A percentile compares a stretch with the other conserved stretches of the same genome.
These are phyloP conservation scores for Chalciporus sphaerocephalus DNA, from an alignment of 768 basidiomycete genomes.

Conservation along the genomic window DNA sequence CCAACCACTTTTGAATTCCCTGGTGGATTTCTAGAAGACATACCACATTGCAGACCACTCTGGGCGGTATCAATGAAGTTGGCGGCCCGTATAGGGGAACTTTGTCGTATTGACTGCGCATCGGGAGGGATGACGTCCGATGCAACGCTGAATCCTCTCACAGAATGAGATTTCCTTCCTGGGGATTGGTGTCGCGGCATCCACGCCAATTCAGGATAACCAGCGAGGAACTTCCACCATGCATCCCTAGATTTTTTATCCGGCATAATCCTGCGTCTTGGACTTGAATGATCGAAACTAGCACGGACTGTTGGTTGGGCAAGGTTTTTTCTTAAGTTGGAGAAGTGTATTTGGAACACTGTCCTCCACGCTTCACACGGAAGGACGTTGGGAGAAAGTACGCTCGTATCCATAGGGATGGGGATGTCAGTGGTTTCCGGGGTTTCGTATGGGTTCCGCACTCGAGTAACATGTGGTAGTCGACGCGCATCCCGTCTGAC, in stretches of 20 bases:
- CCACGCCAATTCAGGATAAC: conserved; percentile 67
- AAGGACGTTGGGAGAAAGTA: conserved; percentile 35
- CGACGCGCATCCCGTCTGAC: conserved; percentile 71
- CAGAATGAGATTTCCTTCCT: conserved; percentile 19
- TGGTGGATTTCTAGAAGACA: not conserved
- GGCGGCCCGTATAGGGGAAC: not conserved
- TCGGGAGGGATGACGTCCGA: not conserved
- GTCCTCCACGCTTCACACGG: conserved; percentile 68
- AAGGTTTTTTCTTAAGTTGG: conserved; percentile 66
- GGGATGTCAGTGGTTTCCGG: conserved; percentile 25
- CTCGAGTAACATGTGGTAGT: conserved; percentile 63
- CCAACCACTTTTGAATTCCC: not conserved
- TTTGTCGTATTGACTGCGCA: conserved; percentile 1
- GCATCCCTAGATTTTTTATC: conserved; percentile 67
- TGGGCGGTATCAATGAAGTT: not conserved
- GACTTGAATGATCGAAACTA: conserved; percentile 1
- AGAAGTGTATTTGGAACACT: conserved; percentile 54
- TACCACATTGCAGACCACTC: not conserved
- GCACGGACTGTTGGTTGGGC: conserved; percentile 52
- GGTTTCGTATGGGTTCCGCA: conserved; percentile 61
- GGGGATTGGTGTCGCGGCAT: conserved; percentile 32
- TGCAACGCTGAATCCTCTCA: conserved; percentile 32
- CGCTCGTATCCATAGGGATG: conserved; percentile 12
- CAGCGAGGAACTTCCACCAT: conserved; percentile 79
- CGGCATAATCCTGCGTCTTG: conserved; percentile 45